phyloP scores from a whole-genome alignment of 345 rosid species.

The Citrus reticulata region DNA sequence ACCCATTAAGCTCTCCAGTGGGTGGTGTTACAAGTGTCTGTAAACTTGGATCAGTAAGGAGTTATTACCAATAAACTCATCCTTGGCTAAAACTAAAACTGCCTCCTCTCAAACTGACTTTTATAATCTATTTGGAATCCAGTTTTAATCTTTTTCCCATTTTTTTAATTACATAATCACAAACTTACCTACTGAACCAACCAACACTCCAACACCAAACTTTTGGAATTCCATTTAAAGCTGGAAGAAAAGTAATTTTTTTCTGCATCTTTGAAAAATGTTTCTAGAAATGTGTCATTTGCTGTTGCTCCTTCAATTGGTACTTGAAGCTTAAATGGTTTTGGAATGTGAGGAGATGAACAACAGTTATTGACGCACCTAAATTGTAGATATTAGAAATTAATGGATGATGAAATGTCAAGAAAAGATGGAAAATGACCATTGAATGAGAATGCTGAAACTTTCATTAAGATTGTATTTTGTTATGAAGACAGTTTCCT shows the following conservation, averaged over 20 bases:
- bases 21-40: not conserved
- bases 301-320: not conserved
- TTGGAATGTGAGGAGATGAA: not conserved
- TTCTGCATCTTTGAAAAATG: not conserved
- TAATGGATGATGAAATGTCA: not conserved
- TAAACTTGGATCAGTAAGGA: not conserved
- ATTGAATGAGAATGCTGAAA: not conserved
- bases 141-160: not conserved
- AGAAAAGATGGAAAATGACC: not conserved
- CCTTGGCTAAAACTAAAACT: not conserved
- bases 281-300: not conserved
- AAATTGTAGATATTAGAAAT: not conserved
- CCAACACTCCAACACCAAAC: not conserved
- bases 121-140: not conserved
- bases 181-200: not conserved
- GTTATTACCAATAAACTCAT: not conserved
- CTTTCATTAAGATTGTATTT: not conserved
- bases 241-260: not conserved
- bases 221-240: not conserved
- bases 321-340: not conserved
- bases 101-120: not conserved
- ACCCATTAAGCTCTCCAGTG: not conserved
- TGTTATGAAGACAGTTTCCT: not conserved
- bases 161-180: not conserved
- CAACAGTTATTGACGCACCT: not conserved